Base-by-base conservation (phyloP, 2,329 filamentous ascomycete species). In the Zymoseptoria crescenta region DNA sequence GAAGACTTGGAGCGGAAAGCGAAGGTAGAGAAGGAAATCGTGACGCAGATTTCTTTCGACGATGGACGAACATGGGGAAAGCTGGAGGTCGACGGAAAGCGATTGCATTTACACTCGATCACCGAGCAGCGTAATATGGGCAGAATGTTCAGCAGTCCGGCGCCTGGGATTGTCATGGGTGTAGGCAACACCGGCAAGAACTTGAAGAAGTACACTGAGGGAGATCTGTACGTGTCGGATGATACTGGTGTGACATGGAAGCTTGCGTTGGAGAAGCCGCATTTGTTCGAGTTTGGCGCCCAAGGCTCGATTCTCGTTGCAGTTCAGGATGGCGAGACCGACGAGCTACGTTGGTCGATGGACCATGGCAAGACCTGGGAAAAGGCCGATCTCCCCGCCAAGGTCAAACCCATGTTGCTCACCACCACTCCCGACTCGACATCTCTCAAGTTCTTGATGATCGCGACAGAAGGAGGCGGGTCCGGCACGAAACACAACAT, bases 271-370 rank as follows among this genome's bases (percentile, higher is more conserved):
- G 80, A 91, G 16, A 89, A 90, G 20, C 88, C 92, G 10, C 91
- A 97, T 76, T 94, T 95, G 73, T 99, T 96, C 74, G 92, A 96
- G 70, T 95, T 97, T 72, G 94, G 94, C 56, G 93, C 96, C 67
- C 88, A 95, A 65, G 94, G 94, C 1, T 91, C 91, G 16, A 83
- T 99, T 20, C 78, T 99, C 29, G 81, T 97, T 29, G 94, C 94
- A 3, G 80, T 97, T 45, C 81, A 83, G 62, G 89, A 96, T 67
- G 78, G 80, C 54, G 77, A 79, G 53, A 89, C 87, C 0, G 76
- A 84, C 45, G 76, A 86, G 58, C 78, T 87, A 58, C 80, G 84
- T 62, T 99, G 93, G 74, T 97, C 94, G 1, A 77, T 96, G 27
- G 85, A 99, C 71, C 91, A 97, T 70, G 95, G 95, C 54, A 86